These are phyloP conservation scores for Rutstroemia sp. DNA, from an alignment of 2,329 filamentous ascomycete genomes.

Conservation along the genomic window DNA sequence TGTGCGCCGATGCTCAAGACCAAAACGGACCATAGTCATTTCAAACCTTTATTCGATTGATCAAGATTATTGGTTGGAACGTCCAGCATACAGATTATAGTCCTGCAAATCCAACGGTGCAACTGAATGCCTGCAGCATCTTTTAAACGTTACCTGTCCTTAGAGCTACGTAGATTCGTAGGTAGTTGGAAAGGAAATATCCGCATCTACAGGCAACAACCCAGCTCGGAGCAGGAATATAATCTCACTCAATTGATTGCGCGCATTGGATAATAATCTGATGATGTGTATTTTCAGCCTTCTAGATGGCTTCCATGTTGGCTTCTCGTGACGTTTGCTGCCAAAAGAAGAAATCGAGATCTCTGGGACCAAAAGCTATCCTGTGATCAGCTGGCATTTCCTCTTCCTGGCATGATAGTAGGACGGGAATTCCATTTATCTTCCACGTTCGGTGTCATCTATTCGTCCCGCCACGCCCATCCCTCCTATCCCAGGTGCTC, in stretches of 20 bases:
- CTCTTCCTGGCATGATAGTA: neutral
- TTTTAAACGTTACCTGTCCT: neutral
- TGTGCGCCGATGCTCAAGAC: neutral
- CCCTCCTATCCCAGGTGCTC: neutral
- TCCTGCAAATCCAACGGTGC: neutral
- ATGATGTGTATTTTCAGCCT: too few species aligned
- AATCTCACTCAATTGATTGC: neutral
- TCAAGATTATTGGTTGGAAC: neutral
- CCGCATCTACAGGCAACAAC: neutral
- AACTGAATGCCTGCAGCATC: neutral
- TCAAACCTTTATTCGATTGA: neutral
- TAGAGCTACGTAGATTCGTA: neutral
- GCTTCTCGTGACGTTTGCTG: neutral
- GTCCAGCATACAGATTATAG: neutral
- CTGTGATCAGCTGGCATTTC: slow-evolving; percentile 1
- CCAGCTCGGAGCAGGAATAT: neutral
- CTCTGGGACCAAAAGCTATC: slow-evolving; percentile 4
- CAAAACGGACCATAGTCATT: neutral
- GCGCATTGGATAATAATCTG: neutral
- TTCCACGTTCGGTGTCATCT: slow-evolving; percentile 3
- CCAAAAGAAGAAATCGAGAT: neutral
- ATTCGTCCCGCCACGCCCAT: neutral
- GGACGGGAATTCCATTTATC: neutral
- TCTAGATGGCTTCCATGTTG: too few species aligned
- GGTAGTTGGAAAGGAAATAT: neutral